Base-by-base conservation (phyloP, 805 yeast genomes). In the Blastobotrys muscicola region DNA sequence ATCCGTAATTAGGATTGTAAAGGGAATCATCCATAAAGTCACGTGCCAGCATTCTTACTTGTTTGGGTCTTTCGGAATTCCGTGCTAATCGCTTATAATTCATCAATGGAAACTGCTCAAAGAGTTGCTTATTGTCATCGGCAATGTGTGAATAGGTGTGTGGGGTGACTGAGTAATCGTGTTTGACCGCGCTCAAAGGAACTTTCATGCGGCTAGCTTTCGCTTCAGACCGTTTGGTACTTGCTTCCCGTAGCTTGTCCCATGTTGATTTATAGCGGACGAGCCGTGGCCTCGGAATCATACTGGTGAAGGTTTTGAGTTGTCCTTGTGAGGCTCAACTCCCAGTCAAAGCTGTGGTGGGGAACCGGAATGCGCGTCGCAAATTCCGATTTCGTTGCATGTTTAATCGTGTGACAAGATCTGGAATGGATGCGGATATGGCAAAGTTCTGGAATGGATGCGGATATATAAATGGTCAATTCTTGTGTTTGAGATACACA, bases 21-120 rank as follows among this genome's bases (percentile, higher is more conserved):
- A 85, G 63, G 13, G 90, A 80, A 58, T 85, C 94, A 53, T 85
- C 94, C 45, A 85, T 86, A 61, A 82, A 86, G 54, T 84, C 94
- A 8, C 83, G 66, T 0, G 80, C 64, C n/a, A 80, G 65, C 89
- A 85, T 80, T 57, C 82, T 80, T 5, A 77, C 73, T 23, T 72
- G 69, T 29, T 51, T 64, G 0, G 95, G 94, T 29, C 89, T 51
- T 53, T 63, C 53, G 39, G 54, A 52, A 52, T 65, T 52, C 32
- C 57, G 59, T 3, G 65, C 51, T 10, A 74, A 58, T 43, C 57
- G 57, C 20, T 56, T 57, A 33, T 66, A 58, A 23, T 58, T 67
- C 5, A 73, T 64, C 32, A 66, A 44, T 10, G 80, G 78, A 44
- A 65, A 70, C 41, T 65, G 57, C 26, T 66, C 61, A 50, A 75